Evolutionary conservation across 2,329 filamentous ascomycete species (phyloP), one percentile per base, ranked within the genome.

Genomic region (Fusarium dlaminii): DNA sequence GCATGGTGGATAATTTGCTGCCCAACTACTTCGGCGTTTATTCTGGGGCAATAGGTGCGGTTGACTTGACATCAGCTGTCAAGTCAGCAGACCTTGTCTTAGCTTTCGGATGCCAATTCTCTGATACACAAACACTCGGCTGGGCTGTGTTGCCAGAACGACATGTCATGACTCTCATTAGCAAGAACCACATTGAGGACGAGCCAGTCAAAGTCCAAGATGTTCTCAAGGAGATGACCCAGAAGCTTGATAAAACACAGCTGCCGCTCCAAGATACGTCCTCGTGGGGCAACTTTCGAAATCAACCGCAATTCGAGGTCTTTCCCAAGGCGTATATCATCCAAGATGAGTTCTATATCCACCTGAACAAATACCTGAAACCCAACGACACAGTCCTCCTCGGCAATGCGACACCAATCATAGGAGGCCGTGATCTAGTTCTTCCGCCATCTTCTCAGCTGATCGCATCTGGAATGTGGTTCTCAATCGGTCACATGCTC

Each of bases 81-180:
- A 48, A 70, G 3, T 61, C 60, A 5, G 42, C 54, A 2, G 72
- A 75, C 15, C 14, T 71, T 0, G 66, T 73, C 1, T 12, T 75
- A 36, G 42, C 56, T 11, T 65, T 75, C 14, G 70, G 69, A 1
- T 74, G 72, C 0, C 63, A 73, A 1, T 40, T 63, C 1, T 71
- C 70, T 1, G 73, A 75, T 17, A 52, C 66, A 1, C 68, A 75
- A 15, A 75, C 72, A 0, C 66, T 75, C 1, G 73, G 73, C 0
- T 75, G 60, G 24, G 48, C 56, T 1, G 52, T 55, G 0, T 14
- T 62, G 0, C 66, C 73, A 1, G 37, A 73, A 2, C 15, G 55
- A 7, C 4, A 43, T 1, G 34, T 6, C 0, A 62, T 75, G 27
- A n/a, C 48, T 18, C 20, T 58, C 12, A n/a, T 70, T 5, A 29